These are phyloP conservation scores for Penicillium sp. DNA, from an alignment of 2,329 filamentous ascomycete species.

Conservation along the genomic window DNA sequence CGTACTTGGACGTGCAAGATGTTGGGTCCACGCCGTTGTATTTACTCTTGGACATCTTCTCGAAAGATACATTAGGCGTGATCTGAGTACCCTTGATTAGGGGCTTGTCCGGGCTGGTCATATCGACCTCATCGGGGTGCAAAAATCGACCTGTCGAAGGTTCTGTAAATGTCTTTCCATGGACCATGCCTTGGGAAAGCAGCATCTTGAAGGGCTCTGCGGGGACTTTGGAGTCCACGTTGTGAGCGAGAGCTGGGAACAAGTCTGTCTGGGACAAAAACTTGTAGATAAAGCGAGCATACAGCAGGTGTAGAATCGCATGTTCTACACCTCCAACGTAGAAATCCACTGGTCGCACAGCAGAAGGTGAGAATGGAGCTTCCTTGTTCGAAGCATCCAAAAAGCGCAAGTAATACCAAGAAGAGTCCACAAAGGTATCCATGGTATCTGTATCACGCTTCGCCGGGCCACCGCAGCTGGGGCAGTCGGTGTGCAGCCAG, in stretches of 20 bases:
- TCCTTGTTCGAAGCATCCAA: conserved; percentile 61
- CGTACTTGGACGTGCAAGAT: conserved; percentile 64
- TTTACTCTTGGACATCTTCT: conserved; percentile 96
- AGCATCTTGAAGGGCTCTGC: conserved; percentile 77
- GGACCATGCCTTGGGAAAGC: conserved; percentile 88
- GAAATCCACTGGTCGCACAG: conserved; percentile 68
- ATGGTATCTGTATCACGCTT: conserved; percentile 87
- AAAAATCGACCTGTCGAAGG: conserved; percentile 70
- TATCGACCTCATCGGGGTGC: conserved; percentile 66
- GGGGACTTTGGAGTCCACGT: conserved; percentile 29
- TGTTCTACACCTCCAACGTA: conserved; percentile 88
- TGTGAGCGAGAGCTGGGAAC: conserved; percentile 35
- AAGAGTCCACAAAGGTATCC: conserved; percentile 94
- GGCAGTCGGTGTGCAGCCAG: conserved; percentile 71
- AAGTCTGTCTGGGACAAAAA: conserved; percentile 58
- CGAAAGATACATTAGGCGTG: conserved; percentile 59
- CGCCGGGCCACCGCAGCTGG: conserved; percentile 61
- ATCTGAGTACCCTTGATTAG: conserved; percentile 57
- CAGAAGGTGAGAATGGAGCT: conserved; percentile 54
- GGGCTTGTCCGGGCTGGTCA: conserved; percentile 52
- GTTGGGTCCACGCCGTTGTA: conserved; percentile 83
- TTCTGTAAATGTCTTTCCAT: conserved; percentile 75
- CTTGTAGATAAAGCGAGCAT: conserved; percentile 85
- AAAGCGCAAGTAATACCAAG: conserved; percentile 86
- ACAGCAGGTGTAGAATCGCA: conserved; percentile 82